Base-by-base conservation (phyloP, 495 filamentous ascomycete genomes). In the Cenococcum geophilum region DNA sequence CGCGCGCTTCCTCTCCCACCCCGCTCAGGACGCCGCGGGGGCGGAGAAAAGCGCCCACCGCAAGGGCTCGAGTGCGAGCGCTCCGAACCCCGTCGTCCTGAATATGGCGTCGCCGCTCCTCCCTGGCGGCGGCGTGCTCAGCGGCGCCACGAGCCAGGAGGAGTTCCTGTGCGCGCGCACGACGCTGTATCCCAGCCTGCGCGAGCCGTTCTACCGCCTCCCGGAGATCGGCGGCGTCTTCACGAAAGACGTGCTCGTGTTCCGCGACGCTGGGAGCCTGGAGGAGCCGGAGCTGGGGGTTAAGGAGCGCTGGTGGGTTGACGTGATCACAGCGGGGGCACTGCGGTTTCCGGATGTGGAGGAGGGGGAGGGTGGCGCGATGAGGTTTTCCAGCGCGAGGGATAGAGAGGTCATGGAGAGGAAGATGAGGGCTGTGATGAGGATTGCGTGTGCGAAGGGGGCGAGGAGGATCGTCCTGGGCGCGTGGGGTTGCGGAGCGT, bases 391-490 rank as follows among this genome's bases (percentile, higher is more conserved):
- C 53, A 47, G 45, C 14, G 57, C 51, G 49, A 63, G 57, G 42
- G 68, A 68, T 27, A 72, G 54, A 55, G 56, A 68, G 57, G 32
- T 58, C 8, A 61, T 65, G 37, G 57, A 62, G 47, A 55, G 23
- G 57, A 74, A 73, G 62, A 76, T 76, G 68, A 68, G 66, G 20
- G 72, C 68, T 40, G 73, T 76, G n/a, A 23, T 76, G 64, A 60
- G 72, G 34, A 72, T 76, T 23, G 59, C 62, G 14, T 47, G 57
- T 11, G 9, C 6, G 16, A 64, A 65, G 43, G 70, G 71, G 5
- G 61, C 50, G 11, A 68, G 68, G 58, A 66, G 64, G 58, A 27
- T 76, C 16, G 72, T 75, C 18, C 65, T 75, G n/a, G 73, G 74
- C 8, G 73, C 74, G 12, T 75, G 71, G 69, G 74, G 74, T 5